A percentile compares a stretch with the other conserved stretches of the same genome.
phyloP scores from a whole-genome alignment of 768 basidiomycete genomes.

The Lentinus brumalis region DNA sequence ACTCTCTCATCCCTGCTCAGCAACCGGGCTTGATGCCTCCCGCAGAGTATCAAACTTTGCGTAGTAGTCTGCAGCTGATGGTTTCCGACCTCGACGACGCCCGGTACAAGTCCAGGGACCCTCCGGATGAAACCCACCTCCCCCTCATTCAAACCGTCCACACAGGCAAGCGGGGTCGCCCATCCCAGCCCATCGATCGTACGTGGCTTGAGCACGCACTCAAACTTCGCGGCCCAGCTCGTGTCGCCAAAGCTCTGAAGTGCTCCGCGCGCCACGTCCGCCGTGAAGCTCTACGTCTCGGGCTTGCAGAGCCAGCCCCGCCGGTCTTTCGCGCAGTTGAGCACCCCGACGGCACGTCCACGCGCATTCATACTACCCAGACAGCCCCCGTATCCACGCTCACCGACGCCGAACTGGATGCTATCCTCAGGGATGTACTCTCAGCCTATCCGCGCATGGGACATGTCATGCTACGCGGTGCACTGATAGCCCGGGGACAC shows the following conservation, averaged over 20 bases:
- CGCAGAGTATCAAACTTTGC: too few species aligned
- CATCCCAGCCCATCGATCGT: background rate
- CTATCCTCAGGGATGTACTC: background rate
- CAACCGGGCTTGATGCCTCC: too few species aligned
- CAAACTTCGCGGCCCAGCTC: slow-evolving; percentile 1
- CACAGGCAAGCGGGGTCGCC: too few species aligned
- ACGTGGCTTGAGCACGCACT: background rate
- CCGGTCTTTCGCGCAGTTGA: slow-evolving; percentile 23
- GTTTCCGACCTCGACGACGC: too few species aligned
- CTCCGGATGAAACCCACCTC: too few species aligned
- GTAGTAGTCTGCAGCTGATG: too few species aligned
- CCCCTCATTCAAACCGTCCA: too few species aligned
- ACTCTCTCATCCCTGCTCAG: too few species aligned
- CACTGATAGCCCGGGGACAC: background rate
- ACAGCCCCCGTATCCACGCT: slow-evolving; percentile 21
- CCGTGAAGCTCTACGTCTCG: slow-evolving; percentile 29
- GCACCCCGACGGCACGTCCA: slow-evolving; percentile 20
- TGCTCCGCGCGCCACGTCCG: slow-evolving; percentile 25
- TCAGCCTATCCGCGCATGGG: background rate
- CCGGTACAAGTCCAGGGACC: too few species aligned
- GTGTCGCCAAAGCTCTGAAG: slow-evolving; percentile 23
- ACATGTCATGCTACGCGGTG: slow-evolving; percentile 1
- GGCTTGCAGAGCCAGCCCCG: slow-evolving; percentile 23
- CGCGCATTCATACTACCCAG: slow-evolving; percentile 10
- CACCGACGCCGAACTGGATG: background rate